Evolutionary conservation across 169 alveolate species (phyloP), one percentile per base, ranked within the genome.

Genomic region (Plasmodium berghei): DNA sequence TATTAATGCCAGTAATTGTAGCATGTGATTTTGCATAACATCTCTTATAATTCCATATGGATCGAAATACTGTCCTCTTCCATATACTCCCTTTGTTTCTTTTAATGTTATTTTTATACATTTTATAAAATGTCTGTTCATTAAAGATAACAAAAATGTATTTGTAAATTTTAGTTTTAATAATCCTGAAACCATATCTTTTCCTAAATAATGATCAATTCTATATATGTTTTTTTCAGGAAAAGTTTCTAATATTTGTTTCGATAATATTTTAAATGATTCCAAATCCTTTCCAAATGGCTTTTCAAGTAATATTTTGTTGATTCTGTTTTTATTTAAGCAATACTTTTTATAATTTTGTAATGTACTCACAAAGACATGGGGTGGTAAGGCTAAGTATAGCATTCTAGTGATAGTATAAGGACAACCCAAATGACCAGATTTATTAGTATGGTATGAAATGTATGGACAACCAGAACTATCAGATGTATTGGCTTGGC

Each of bases 131-230:
- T 90, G 87, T 45, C 94, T 56, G 64, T 90, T 91, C 77, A 93
- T 87, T 24, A 93, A 77, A 14, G 92, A 91, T 28, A 64, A 62
- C 70, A 93, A 91, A 49, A 91, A 88, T 5, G 90, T 71, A 34
- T 93, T 93, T 40, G 93, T 93, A 59, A 93, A 93, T 28, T 93
- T 92, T 63, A 93, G 61, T 14, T 92, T 87, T n/a, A 73, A 59
- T 61, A 93, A 56, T n/a, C 91, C 92, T 73, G 92, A 89, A 46
- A 89, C 92, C 94, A 90, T 90, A 86, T 93, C 95, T 45, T 93
- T 93, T 20, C 95, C 95, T 9, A 93, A 73, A 67, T 93, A 93
- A 73, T 93, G 95, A 70, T 93, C 95, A 45, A 93, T 93, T 62
- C 95, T 93, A 67, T 86, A 93, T 49, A 88, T 90, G 74, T 90